Evolutionary conservation across 345 rosid species (phyloP).

Genomic region (Laguncularia racemosa): DNA sequence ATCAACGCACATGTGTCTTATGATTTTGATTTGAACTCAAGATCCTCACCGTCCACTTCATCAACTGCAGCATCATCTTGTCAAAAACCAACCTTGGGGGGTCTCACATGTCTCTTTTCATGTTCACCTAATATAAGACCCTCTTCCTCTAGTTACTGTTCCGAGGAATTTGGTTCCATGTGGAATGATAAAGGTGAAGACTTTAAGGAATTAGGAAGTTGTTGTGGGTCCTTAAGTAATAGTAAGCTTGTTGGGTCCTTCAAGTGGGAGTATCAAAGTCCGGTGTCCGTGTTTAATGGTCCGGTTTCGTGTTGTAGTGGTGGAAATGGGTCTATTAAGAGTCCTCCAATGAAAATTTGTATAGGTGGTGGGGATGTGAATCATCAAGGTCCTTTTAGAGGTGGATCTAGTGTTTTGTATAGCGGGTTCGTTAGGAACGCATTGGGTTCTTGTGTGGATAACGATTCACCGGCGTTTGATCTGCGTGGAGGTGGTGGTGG

Average conservation of each 20-base stretch:
- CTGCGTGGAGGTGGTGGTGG: constrained; percentile 8
- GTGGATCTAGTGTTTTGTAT: constrained; percentile 39
- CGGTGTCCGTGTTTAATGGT: constrained; percentile 70
- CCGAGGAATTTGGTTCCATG: constrained; percentile 42
- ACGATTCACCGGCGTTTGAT: constrained; percentile 39
- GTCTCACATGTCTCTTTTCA: constrained; percentile 74
- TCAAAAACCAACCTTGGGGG: constrained; percentile 55
- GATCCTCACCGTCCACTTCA: constrained; percentile 45
- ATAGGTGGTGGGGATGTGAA: constrained; percentile 36
- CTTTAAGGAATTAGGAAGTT: constrained; percentile 57
- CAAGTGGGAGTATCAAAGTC: constrained; percentile 60
- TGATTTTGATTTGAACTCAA: constrained; percentile 65
- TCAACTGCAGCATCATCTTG: constrained; percentile 29
- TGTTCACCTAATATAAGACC: constrained; percentile 34
- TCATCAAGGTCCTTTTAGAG: constrained; percentile 38
- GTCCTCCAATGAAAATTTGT: constrained; percentile 52
- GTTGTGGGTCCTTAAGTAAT: constrained; percentile 39
- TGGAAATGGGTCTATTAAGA: constrained; percentile 19
- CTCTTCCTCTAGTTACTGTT: constrained; percentile 30
- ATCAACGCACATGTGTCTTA: constrained; percentile 37
- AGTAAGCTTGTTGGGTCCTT: constrained; percentile 35
- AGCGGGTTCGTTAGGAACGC: constrained; percentile 67
- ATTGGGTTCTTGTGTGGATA: constrained; percentile 68
- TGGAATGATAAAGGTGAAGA: constrained; percentile 19
- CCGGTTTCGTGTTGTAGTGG: constrained; percentile 50